Evolutionary conservation across 805 yeast species (phyloP).

Genomic region (Candida montana): DNA sequence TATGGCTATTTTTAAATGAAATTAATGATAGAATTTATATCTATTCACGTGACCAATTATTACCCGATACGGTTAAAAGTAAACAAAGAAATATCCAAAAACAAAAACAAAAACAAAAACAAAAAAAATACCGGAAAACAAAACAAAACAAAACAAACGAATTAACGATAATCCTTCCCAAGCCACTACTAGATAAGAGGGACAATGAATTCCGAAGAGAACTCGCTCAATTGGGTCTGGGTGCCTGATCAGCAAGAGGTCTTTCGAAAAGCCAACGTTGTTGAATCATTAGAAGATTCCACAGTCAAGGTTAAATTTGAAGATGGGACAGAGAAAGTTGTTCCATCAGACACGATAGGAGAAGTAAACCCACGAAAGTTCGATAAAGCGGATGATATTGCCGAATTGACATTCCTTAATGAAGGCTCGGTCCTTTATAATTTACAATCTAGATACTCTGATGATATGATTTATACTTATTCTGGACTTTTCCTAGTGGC

Average conservation of each 20-base stretch:
- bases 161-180: not conserved
- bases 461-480: constrained; percentile 83
- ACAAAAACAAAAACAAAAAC: constrained; percentile 3
- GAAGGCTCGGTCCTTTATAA: constrained; percentile 95
- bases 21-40: not conserved
- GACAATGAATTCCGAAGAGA: not conserved
- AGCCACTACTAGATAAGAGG: too few relatives aligned
- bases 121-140: constrained; percentile 7
- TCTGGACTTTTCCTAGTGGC: constrained; percentile 96
- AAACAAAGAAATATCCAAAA: constrained; percentile 5
- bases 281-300: constrained; percentile 34
- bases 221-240: constrained; percentile 62
- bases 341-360: constrained; percentile 42
- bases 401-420: constrained; percentile 86
- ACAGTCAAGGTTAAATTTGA: constrained; percentile 35
- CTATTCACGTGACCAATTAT: constrained; percentile 4
- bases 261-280: constrained; percentile 57
- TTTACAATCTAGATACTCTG: constrained; percentile 66
- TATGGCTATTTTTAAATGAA: not conserved
- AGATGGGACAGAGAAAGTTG: constrained; percentile 34
- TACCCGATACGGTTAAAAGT: constrained; percentile 11
- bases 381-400: constrained; percentile 91
- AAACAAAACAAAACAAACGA: not conserved
- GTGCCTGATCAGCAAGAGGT: constrained; percentile 53
- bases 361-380: constrained; percentile 86